These are phyloP conservation scores for Eremochloa ophiuroides DNA, from an alignment of 176 grass and related monocot genomes.

Conservation along the genomic window DNA sequence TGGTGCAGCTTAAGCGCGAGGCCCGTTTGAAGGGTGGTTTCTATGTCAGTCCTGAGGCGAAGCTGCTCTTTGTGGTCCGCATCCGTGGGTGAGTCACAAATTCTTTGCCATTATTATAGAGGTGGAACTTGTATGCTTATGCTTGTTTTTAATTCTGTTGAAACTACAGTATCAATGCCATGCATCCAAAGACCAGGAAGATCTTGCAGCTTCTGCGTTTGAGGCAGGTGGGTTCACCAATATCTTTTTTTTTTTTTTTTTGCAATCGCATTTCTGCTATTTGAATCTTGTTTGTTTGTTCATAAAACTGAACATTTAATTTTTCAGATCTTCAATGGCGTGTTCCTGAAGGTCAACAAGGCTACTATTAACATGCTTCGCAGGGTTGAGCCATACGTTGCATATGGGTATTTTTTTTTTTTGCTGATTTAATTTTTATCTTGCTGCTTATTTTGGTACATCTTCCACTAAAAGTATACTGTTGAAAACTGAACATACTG, in stretches of 20 bases:
- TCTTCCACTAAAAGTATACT: background rate
- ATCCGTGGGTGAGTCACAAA: slow-evolving; percentile 62
- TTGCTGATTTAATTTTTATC: background rate
- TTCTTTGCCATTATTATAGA: background rate
- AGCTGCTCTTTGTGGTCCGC: slow-evolving; percentile 80
- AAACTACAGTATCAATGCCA: slow-evolving; percentile 83
- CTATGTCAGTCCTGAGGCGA: slow-evolving; percentile 87
- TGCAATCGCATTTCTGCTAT: background rate
- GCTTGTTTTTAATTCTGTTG: background rate
- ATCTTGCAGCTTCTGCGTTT: slow-evolving; percentile 89
- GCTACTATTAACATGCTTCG: slow-evolving; percentile 90
- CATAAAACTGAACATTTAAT: background rate
- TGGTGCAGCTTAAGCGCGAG: slow-evolving; percentile 87
- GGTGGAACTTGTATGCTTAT: background rate
- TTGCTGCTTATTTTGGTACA: background rate
- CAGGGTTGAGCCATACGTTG: slow-evolving; percentile 93
- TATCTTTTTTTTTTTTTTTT: background rate
- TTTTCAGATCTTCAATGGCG: slow-evolving; percentile 83
- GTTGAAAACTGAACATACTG: background rate
- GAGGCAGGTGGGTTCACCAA: slow-evolving; percentile 55
- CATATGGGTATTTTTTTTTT: slow-evolving; percentile 64
- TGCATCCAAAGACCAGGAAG: slow-evolving; percentile 90
- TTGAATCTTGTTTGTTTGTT: background rate
- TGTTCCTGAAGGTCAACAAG: slow-evolving; percentile 97
- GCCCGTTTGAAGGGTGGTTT: slow-evolving; percentile 93